These are phyloP conservation scores for Mycena vitilis DNA, from an alignment of 768 basidiomycete species.

Conservation along the genomic window DNA sequence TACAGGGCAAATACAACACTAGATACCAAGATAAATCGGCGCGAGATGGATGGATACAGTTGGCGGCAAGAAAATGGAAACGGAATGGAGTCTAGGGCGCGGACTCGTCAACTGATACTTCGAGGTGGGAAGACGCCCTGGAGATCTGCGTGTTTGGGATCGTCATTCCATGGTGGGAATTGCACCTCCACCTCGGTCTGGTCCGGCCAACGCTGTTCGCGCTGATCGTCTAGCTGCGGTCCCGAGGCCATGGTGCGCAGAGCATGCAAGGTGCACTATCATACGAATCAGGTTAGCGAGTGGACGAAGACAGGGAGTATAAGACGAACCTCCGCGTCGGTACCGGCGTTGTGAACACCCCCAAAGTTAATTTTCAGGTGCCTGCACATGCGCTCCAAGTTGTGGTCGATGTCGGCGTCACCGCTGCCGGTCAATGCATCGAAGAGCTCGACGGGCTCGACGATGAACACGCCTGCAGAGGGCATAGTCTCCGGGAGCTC, in stretches of 20 bases:
- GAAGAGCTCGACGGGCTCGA: conserved; percentile 84
- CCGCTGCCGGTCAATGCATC: conserved; percentile 71
- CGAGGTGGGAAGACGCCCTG: conserved; percentile 51
- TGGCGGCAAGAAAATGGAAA: conserved; percentile 5
- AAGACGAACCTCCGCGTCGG: conserved; percentile 81
- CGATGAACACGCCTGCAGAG: conserved; percentile 65
- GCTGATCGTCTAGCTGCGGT: conserved; percentile 77
- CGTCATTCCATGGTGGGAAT: conserved; percentile 71
- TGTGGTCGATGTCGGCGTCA: conserved; percentile 60
- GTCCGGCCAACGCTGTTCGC: conserved; percentile 82
- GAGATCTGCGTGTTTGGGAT: conserved; percentile 60
- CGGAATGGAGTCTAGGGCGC: not conserved
- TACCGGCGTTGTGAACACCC: conserved; percentile 85
- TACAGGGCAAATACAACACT: conserved; percentile 4
- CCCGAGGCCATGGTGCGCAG: conserved; percentile 80
- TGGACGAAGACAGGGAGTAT: not conserved
- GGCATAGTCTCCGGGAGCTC: conserved; percentile 69
- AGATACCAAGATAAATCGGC: conserved; percentile 22
- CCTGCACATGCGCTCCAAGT: conserved; percentile 71
- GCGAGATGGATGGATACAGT: not conserved
- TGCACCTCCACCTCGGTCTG: conserved; percentile 61
- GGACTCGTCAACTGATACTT: not conserved
- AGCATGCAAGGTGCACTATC: conserved; percentile 76
- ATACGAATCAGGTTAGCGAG: not conserved
- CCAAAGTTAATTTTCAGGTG: conserved; percentile 68